Base-by-base conservation (phyloP, 768 basidiomycete species). In the Trichaptum fuscoviolaceum region DNA sequence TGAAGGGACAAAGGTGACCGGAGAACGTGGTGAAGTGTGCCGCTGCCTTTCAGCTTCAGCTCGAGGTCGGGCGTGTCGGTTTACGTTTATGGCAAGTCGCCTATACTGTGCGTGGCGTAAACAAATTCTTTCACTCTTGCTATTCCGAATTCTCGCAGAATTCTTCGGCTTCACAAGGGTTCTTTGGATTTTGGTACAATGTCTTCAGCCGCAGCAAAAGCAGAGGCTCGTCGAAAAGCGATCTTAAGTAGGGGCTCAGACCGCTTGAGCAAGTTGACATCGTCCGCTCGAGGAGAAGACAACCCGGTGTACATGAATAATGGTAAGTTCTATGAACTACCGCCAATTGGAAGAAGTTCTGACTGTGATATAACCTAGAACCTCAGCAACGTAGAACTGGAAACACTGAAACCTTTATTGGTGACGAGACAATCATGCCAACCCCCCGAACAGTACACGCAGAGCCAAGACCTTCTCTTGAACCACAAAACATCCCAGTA, bases 181-280 rank as follows among this genome's bases (percentile, higher is more conserved):
- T 8, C 30, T 3, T 30, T 30, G 30, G 30, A 8, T 30, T 2
- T 8, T 30, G 30, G 30, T 30, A 25, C 3, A 25, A 61, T 61
- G 59, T 25, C 69, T 12, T 83, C 85, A 71, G 82, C 88, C 64
- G 78, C 88, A 77, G 84, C 87, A 67, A 86, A 88, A 71, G 90
- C 91, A 75, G 91, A 91, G 76, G 92, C 92, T 10, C 83, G 92
- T 58, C 79, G 87, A 72, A 89, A 84, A 77, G 92, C 92, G 36
- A 93, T 94, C 66, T 84, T 93, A 24, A 81, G 81, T 69, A 82
- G 90, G 64, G 87, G 90, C 17, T 80, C 80, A 30, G 90, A 92
- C 80, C 85, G 92, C 64, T 85, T 94, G 58, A 87, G 90, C 34
- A 92, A 87, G 72, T 83, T 94, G 58, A 92, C 92, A 4, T 89